phyloP scores from a whole-genome alignment of 208 protist genomes.

The Phytomonas sp. region DNA sequence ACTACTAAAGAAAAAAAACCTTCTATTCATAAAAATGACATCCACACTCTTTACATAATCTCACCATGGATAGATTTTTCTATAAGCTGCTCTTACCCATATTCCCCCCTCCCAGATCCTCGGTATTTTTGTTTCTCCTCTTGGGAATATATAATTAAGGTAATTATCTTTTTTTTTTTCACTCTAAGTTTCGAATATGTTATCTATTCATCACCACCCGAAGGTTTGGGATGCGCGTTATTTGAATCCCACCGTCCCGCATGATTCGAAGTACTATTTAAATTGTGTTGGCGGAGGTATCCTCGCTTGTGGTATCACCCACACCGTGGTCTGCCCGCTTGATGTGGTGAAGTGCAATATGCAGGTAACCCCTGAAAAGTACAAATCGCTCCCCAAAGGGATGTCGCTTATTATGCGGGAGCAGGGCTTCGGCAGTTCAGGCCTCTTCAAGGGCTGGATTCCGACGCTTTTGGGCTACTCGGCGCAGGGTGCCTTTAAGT shows the following conservation, averaged over 20 bases:
- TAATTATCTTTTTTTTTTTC: slow-evolving; percentile 1
- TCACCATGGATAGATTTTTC: not conserved
- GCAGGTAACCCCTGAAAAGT: slow-evolving; percentile 88
- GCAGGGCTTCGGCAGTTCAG: slow-evolving; percentile 61
- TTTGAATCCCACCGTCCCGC: slow-evolving; percentile 50
- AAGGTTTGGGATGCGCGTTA: slow-evolving; percentile 73
- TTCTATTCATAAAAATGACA: slow-evolving; percentile 8
- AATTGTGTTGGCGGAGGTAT: slow-evolving; percentile 91
- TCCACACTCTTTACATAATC: not conserved
- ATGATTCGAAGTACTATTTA: slow-evolving; percentile 84
- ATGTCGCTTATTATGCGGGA: slow-evolving; percentile 49
- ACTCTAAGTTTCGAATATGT: slow-evolving; percentile 1
- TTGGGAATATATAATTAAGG: not conserved
- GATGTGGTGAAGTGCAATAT: slow-evolving; percentile 96
- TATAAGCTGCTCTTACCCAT: not conserved
- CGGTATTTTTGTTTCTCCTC: slow-evolving; percentile 2
- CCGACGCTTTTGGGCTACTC: slow-evolving; percentile 92
- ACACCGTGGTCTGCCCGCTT: slow-evolving; percentile 91
- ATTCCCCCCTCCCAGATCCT: slow-evolving; percentile 5
- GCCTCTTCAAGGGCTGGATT: slow-evolving; percentile 85
- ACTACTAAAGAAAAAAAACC: slow-evolving; percentile 2
- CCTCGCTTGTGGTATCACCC: slow-evolving; percentile 91
- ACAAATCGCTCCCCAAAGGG: slow-evolving; percentile 68
- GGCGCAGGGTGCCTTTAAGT: slow-evolving; percentile 91
- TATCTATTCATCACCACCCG: slow-evolving; percentile 1